These are phyloP conservation scores for Fulvia fulva DNA, from an alignment of 2,329 filamentous ascomycete genomes.

Conservation along the genomic window DNA sequence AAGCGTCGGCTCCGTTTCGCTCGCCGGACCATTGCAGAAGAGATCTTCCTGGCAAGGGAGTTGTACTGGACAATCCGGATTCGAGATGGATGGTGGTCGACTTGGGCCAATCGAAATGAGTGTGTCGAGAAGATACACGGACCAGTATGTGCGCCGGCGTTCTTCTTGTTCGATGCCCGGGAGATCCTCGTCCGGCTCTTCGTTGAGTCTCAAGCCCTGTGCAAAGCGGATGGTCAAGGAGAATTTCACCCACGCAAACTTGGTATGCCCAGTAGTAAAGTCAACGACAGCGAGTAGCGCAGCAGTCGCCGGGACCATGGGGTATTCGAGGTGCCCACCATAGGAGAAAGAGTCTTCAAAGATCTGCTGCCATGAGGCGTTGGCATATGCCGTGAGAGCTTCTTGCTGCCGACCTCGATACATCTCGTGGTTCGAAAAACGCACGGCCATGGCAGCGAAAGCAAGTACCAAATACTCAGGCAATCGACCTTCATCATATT, in stretches of 20 bases:
- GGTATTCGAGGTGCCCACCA: neutral
- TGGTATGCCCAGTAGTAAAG: conserved; percentile 6
- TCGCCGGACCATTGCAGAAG: conserved; percentile 2
- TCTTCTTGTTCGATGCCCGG: conserved; percentile 68
- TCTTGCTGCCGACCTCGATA: neutral
- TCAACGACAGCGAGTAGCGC: conserved; percentile 3
- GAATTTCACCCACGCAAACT: conserved; percentile 8
- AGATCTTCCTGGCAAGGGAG: conserved; percentile 6
- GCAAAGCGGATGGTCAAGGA: conserved; percentile 9
- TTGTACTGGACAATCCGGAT: conserved; percentile 1
- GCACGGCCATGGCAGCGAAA: conserved; percentile 1
- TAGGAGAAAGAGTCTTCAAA: conserved; percentile 3
- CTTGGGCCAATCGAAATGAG: conserved; percentile 4
- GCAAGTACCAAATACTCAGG: conserved; percentile 4
- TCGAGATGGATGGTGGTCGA: no score
- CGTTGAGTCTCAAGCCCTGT: conserved; percentile 3
- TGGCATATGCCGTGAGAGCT: conserved; percentile 3
- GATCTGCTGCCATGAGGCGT: conserved; percentile 4
- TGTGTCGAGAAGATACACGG: conserved; percentile 75
- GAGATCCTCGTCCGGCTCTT: conserved; percentile 3
- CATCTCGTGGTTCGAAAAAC: conserved; percentile 4
- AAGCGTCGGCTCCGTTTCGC: conserved; percentile 2
- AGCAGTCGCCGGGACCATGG: conserved; percentile 5
- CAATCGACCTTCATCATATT: neutral
- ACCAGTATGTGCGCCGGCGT: conserved; percentile 86